phyloP scores from a whole-genome alignment of 305 asterid genomes.

The Rubia occidens region DNA sequence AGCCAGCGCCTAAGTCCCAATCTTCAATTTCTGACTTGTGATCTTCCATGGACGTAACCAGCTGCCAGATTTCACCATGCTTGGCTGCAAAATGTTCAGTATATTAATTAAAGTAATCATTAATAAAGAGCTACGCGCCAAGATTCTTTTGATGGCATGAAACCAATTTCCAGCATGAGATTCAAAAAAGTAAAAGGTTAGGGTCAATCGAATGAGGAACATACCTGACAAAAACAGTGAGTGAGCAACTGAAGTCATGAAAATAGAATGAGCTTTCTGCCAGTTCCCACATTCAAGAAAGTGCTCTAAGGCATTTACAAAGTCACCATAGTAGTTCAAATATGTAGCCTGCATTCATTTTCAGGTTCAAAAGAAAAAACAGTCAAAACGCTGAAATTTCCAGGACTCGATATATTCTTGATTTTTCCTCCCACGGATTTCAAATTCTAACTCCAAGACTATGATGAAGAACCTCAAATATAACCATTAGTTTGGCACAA shows the following conservation, averaged over 20 bases:
- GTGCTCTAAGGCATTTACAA: conserved; percentile 65
- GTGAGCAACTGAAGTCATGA: conserved; percentile 71
- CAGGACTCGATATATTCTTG: not conserved
- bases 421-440: not conserved
- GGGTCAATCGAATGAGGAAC: not conserved
- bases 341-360: conserved; percentile 62
- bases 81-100: conserved; percentile 36
- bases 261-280: conserved; percentile 86
- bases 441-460: not conserved
- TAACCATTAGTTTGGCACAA: not conserved
- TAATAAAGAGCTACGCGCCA: not conserved
- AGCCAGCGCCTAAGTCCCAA: conserved; percentile 4
- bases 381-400: conserved; percentile 21
- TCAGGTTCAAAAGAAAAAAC: not conserved
- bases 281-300: conserved; percentile 72
- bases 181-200: not conserved
- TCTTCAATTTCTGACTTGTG: conserved; percentile 1
- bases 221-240: conserved; percentile 83
- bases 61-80: conserved; percentile 70
- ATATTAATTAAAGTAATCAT: not conserved
- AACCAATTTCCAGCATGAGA: not conserved
- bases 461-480: not conserved
- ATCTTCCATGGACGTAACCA: conserved; percentile 60
- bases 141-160: not conserved
- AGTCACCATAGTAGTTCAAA: conserved; percentile 57